Percentiles rank a stretch among this genome's conserved stretches.
Conservation (phyloP, 768 basidiomycete genomes). For the Rhizopogon roseolus region DNA sequence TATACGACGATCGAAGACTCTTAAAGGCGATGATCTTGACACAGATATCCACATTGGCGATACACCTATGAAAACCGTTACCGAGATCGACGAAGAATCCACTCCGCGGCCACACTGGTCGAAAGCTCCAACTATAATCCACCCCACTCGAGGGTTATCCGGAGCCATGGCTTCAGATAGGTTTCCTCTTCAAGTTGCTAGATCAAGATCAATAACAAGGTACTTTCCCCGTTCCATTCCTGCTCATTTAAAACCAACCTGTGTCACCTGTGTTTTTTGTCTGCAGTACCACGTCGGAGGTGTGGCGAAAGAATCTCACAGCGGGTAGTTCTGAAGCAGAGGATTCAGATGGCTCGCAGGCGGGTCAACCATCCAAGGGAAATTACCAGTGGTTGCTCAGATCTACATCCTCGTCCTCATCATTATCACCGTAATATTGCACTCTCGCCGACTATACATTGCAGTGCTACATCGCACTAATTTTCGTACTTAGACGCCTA, state of each 20-base stretch:
- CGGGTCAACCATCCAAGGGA: background rate
- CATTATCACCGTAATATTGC: background rate
- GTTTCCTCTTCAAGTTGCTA: conserved; percentile 16
- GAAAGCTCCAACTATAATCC: background rate
- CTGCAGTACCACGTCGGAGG: conserved; percentile 3
- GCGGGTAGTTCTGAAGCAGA: background rate
- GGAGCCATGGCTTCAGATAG: background rate
- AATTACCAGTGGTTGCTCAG: conserved; percentile 11
- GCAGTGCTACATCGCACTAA: background rate
- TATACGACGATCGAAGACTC: background rate
- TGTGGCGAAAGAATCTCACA: conserved; percentile 11
- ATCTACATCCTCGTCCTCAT: background rate
- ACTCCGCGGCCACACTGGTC: conserved; percentile 20
- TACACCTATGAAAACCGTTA: background rate
- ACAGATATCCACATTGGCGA: background rate
- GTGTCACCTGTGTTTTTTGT: background rate
- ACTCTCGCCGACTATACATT: background rate
- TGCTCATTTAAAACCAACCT: background rate
- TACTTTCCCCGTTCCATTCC: conserved; percentile 2
- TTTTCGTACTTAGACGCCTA: background rate
- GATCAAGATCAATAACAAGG: conserved; percentile 9
- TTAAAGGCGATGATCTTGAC: background rate
- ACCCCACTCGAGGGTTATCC: background rate
- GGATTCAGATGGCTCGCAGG: conserved; percentile 18
- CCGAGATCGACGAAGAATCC: conserved; percentile 11